A percentile compares a stretch with the other conserved stretches of the same genome.
phyloP scores from a whole-genome alignment of 208 protist genomes.

The Leishmania tarentolae region DNA sequence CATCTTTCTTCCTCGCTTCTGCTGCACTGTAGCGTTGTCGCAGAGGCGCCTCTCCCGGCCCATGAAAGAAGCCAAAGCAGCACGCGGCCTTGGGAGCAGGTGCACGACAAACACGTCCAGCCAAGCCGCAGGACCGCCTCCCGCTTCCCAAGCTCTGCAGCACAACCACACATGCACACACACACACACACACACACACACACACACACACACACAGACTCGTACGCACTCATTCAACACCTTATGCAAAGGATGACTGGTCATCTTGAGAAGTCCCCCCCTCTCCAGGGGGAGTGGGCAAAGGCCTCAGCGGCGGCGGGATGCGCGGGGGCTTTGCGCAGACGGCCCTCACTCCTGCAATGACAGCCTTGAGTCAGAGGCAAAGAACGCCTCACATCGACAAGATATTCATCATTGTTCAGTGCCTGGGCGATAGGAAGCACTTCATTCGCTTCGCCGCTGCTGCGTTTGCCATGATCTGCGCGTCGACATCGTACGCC shows the following conservation, averaged over 20 bases:
- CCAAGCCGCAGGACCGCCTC: background rate
- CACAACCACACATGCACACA: background rate
- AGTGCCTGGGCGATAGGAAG: slow-evolving; percentile 33
- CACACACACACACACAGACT: background rate
- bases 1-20: background rate
- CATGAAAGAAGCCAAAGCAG: too few relatives aligned
- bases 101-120: background rate
- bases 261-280: background rate
- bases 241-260: background rate
- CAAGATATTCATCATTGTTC: slow-evolving; percentile 10
- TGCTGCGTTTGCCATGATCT: slow-evolving; percentile 43
- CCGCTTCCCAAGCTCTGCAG: background rate
- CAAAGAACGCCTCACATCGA: slow-evolving; percentile 16
- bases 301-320: background rate
- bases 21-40: too few relatives aligned
- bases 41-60: too few relatives aligned
- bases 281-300: background rate
- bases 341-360: background rate
- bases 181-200: background rate
- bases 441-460: slow-evolving; percentile 42
- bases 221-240: background rate
- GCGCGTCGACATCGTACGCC: slow-evolving; percentile 50
- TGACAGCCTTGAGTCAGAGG: slow-evolving; percentile 14
- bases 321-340: background rate
- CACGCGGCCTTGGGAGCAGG: background rate